Percentiles rank a stretch among this genome's conserved stretches.
These are phyloP conservation scores for Trichomonascaceae sp. DNA, from an alignment of 1,139 yeast genomes.

Conservation along the genomic window DNA sequence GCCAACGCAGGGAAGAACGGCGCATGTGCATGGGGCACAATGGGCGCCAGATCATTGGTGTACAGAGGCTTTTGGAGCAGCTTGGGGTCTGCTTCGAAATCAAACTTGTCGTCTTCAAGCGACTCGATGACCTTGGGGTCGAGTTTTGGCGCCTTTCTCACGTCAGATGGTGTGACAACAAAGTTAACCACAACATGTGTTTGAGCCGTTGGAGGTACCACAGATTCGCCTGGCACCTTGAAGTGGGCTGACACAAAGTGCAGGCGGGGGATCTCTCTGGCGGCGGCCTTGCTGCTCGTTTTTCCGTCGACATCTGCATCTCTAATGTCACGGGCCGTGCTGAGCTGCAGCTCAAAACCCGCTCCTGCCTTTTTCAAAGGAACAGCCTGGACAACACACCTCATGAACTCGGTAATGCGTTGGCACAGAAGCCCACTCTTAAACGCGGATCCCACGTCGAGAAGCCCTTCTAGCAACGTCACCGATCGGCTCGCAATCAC, in stretches of 20 bases:
- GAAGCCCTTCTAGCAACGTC: conserved; percentile 52
- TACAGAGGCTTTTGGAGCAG: conserved; percentile 59
- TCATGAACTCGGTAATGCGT: conserved; percentile 53
- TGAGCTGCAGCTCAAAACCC: conserved; percentile 69
- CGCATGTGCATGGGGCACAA: conserved; percentile 47
- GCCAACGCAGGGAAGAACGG: conserved; percentile 58
- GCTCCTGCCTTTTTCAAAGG: conserved; percentile 35
- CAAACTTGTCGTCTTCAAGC: conserved; percentile 28
- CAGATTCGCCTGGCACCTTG: conserved; percentile 76
- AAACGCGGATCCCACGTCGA: conserved; percentile 73
- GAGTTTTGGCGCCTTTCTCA: conserved; percentile 22
- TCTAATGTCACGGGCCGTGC: conserved; percentile 31
- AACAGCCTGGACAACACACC: conserved; percentile 69
- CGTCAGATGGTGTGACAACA: conserved; percentile 42
- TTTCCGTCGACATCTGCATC: conserved; percentile 4
- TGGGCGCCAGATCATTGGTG: conserved; percentile 52
- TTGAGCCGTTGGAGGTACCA: conserved; percentile 61
- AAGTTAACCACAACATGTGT: conserved; percentile 68
- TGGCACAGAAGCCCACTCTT: conserved; percentile 55
- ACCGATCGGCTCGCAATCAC: conserved; percentile 54
- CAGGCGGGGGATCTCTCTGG: conserved; percentile 37
- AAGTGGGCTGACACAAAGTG: conserved; percentile 61
- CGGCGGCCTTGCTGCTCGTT: conserved; percentile 2
- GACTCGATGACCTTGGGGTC: conserved; percentile 16
- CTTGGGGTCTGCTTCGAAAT: conserved; percentile 43